Conservation (phyloP, 805 yeast genomes). For the Pichia kluyveri region DNA sequence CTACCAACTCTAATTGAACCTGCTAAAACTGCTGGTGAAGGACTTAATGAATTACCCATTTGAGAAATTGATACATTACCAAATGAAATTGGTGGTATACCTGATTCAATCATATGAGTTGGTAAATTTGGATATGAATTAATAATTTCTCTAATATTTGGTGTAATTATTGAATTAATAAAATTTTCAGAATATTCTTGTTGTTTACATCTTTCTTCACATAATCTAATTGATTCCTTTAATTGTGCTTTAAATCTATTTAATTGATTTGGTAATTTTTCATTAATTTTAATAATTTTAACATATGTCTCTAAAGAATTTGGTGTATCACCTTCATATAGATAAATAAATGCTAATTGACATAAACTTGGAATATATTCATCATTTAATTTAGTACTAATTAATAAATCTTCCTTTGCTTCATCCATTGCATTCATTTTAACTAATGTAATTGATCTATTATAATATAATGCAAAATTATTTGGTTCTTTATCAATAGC, state of each 20-base stretch:
- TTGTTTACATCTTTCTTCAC: constrained; percentile 23
- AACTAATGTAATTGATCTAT: constrained; percentile 33
- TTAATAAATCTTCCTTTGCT: constrained; percentile 28
- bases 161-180: constrained; percentile 21
- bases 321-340: constrained; percentile 29
- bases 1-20: background rate
- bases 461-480: constrained; percentile 27
- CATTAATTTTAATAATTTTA: constrained; percentile 22
- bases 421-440: constrained; percentile 26
- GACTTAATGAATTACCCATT: background rate
- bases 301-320: constrained; percentile 30
- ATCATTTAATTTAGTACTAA: constrained; percentile 25
- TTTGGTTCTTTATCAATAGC: constrained; percentile 27
- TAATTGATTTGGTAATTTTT: constrained; percentile 13
- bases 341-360: constrained; percentile 28
- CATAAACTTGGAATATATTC: constrained; percentile 31
- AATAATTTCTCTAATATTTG: constrained; percentile 15
- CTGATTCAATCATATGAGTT: constrained; percentile 6
- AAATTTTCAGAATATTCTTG: constrained; percentile 25
- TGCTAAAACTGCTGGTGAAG: background rate
- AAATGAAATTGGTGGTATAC: constrained; percentile 14
- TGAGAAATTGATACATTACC: constrained; percentile 9
- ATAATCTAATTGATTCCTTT: constrained; percentile 20
- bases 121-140: constrained; percentile 15
- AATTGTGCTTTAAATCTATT: constrained; percentile 20